These are phyloP conservation scores for Parascedosporium putredinis DNA, from an alignment of 2,329 filamentous ascomycete genomes.

Conservation along the genomic window DNA sequence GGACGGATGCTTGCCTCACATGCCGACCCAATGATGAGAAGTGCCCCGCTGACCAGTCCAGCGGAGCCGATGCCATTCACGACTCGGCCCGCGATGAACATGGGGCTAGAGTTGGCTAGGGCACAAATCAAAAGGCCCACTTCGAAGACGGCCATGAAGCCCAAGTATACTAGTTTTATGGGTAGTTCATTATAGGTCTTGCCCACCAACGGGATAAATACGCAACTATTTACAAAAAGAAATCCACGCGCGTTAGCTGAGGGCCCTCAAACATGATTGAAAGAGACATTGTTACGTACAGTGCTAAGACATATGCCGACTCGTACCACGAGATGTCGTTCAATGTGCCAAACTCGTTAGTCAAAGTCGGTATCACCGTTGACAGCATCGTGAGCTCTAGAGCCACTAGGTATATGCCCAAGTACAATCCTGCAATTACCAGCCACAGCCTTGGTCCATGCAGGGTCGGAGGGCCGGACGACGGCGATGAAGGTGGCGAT, in stretches of 20 bases:
- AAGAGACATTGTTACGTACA: constrained; percentile 5
- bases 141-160: constrained; percentile 16
- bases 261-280: not conserved
- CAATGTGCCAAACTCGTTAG: constrained; percentile 8
- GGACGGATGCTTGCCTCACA: constrained; percentile 16
- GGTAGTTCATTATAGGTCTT: constrained; percentile 36
- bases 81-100: constrained; percentile 32
- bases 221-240: constrained; percentile 10
- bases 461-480: no score
- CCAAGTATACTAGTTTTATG: constrained; percentile 28
- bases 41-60: constrained; percentile 24
- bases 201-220: constrained; percentile 28
- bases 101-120: constrained; percentile 26
- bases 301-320: constrained; percentile 8
- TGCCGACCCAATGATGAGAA: constrained; percentile 16
- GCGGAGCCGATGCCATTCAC: constrained; percentile 29
- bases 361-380: constrained; percentile 8
- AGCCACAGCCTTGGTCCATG: constrained; percentile 8
- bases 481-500: no score
- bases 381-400: constrained; percentile 11
- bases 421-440: constrained; percentile 3
- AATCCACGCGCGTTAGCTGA: not conserved
- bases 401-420: constrained; percentile 9
- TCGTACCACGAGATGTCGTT: constrained; percentile 11
- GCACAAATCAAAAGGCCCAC: constrained; percentile 25